Percentiles rank a stretch among this genome's conserved stretches.
Conservation (phyloP, 1,284 basidiomycete species). For the Leccinum fuscescens region DNA sequence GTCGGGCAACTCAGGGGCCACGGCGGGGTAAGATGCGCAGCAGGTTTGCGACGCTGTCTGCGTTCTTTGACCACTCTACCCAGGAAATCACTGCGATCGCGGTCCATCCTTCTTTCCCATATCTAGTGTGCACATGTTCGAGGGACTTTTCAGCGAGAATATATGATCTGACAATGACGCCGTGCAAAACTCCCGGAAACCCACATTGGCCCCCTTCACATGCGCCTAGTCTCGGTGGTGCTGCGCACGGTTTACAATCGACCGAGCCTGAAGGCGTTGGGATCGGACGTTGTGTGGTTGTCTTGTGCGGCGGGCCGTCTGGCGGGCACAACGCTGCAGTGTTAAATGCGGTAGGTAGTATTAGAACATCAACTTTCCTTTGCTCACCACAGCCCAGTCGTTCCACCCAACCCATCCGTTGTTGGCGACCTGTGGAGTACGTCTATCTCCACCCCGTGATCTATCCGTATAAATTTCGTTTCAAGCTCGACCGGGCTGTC, state of each 20-base stretch:
- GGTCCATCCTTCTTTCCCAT: constrained; percentile 55
- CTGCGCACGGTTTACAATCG: constrained; percentile 66
- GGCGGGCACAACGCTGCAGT: constrained; percentile 72
- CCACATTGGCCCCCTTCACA: constrained; percentile 56
- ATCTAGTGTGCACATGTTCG: constrained; percentile 67
- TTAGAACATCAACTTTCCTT: not conserved
- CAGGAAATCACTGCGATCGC: constrained; percentile 67
- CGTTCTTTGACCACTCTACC: constrained; percentile 4
- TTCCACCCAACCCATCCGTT: constrained; percentile 63
- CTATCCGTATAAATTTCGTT: constrained; percentile 6
- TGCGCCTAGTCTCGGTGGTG: constrained; percentile 54
- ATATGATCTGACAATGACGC: constrained; percentile 52
- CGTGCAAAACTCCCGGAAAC: constrained; percentile 43
- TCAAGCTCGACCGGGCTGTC: constrained; percentile 64
- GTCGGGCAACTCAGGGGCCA: constrained; percentile 59
- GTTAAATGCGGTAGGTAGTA: constrained; percentile 52
- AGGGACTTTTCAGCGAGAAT: constrained; percentile 64
- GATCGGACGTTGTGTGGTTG: constrained; percentile 58
- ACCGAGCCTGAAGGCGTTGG: constrained; percentile 58
- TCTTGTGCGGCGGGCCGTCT: constrained; percentile 65
- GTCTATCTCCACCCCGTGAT: constrained; percentile 20
- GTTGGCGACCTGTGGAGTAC: constrained; percentile 72
- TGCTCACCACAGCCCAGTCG: constrained; percentile 41
- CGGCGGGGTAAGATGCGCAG: constrained; percentile 52
- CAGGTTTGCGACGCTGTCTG: not conserved